A percentile compares a stretch with the other conserved stretches of the same genome.
phyloP scores from a whole-genome alignment of 306 rosid genomes.

The Prunus fruticosa region DNA sequence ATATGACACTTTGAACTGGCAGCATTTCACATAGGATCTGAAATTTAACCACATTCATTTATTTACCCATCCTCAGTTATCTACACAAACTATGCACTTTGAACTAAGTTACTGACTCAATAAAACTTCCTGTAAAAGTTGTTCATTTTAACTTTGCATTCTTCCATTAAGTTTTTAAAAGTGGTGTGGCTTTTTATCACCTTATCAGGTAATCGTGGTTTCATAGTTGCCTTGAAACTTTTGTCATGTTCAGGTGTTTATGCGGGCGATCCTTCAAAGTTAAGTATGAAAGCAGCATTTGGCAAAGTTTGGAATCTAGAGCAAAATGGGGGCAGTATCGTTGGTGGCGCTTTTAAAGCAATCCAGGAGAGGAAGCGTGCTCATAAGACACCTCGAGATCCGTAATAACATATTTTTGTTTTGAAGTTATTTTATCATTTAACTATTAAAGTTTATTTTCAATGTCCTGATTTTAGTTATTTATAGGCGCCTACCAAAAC shows the following conservation, averaged over 20 bases:
- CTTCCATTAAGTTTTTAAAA: background rate
- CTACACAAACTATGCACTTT: background rate
- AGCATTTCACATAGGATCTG: background rate
- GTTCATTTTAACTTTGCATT: constrained; percentile 7
- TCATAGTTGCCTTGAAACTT: constrained; percentile 16
- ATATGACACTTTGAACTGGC: background rate
- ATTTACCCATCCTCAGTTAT: background rate
- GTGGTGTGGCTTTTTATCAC: background rate
- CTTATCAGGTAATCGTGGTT: background rate
- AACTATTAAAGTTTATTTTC: constrained; percentile 13
- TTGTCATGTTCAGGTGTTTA: constrained; percentile 69
- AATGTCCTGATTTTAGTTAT: constrained; percentile 36
- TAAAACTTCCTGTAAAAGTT: background rate
- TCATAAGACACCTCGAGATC: constrained; percentile 75
- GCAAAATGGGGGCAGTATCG: constrained; percentile 88
- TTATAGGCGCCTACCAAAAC: constrained; percentile 82
- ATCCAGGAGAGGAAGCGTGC: constrained; percentile 66
- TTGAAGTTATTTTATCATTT: constrained; percentile 24
- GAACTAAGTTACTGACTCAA: background rate
- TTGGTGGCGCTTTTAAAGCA: constrained; percentile 96
- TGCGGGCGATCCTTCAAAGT: constrained; percentile 96
- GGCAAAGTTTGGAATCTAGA: constrained; percentile 96
- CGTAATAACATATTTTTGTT: constrained; percentile 45
- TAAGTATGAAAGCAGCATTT: constrained; percentile 98
- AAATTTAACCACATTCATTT: background rate